These are phyloP conservation scores for Sporobolomyces roseus DNA, from an alignment of 768 basidiomycete genomes.

Conservation along the genomic window DNA sequence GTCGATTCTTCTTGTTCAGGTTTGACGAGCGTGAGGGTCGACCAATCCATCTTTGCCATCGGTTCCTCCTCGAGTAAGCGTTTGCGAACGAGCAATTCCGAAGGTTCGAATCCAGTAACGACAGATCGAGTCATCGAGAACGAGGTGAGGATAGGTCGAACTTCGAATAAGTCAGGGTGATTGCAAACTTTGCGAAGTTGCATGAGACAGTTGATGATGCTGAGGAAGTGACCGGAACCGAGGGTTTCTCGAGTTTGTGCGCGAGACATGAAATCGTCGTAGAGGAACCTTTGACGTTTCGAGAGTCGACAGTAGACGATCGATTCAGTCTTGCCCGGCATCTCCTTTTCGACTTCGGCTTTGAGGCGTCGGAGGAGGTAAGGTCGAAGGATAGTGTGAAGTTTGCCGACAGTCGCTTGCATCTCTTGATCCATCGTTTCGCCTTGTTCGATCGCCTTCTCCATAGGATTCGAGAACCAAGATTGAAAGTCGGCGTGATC, in stretches of 20 bases:
- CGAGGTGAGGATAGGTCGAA: slow-evolving; percentile 51
- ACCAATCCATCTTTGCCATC: slow-evolving; percentile 39
- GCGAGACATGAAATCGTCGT: slow-evolving; percentile 74
- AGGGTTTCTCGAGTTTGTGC: slow-evolving; percentile 62
- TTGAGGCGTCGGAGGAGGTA: slow-evolving; percentile 94
- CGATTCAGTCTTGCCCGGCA: slow-evolving; percentile 67
- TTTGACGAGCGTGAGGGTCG: slow-evolving; percentile 39
- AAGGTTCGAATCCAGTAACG: slow-evolving; percentile 48
- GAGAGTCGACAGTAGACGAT: slow-evolving; percentile 87
- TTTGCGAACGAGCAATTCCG: slow-evolving; percentile 49
- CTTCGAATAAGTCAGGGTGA: slow-evolving; percentile 86
- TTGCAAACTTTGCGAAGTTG: slow-evolving; percentile 96
- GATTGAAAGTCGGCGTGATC: slow-evolving; percentile 88
- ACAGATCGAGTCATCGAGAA: slow-evolving; percentile 52
- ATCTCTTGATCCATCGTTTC: slow-evolving; percentile 69
- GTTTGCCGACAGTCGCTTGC: slow-evolving; percentile 54
- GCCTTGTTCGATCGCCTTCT: slow-evolving; percentile 75
- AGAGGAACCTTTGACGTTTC: slow-evolving; percentile 72
- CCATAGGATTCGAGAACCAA: slow-evolving; percentile 83
- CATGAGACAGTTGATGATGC: slow-evolving; percentile 66
- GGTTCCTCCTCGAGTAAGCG: slow-evolving; percentile 46
- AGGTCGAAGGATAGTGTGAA: slow-evolving; percentile 76
- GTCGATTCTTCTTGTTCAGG: slow-evolving; percentile 33
- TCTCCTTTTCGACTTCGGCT: slow-evolving; percentile 78
- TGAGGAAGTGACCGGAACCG: slow-evolving; percentile 62